Conservation (phyloP, 106 monocot species). For the Chionographis japonica region DNA sequence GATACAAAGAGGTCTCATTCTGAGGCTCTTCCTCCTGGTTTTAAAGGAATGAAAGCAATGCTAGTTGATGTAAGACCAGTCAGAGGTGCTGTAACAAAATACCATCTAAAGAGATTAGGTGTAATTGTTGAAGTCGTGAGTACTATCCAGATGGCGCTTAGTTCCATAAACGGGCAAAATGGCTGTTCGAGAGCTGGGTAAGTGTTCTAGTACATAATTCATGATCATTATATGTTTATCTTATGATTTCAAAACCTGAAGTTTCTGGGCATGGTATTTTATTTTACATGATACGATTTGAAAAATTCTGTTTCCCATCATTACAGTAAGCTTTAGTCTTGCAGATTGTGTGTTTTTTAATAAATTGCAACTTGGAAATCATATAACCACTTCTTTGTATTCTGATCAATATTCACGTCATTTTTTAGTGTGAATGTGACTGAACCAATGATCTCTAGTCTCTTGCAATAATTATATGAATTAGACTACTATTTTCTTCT, state of each 20-base stretch:
- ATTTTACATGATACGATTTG: too few species aligned
- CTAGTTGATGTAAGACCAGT: constrained; percentile 74
- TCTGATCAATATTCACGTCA: too few species aligned
- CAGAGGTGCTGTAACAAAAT: constrained; percentile 73
- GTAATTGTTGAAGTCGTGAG: constrained; percentile 49
- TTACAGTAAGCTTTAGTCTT: too few species aligned
- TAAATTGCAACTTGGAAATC: too few species aligned
- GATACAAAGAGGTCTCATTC: constrained; percentile 41
- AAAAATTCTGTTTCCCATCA: too few species aligned
- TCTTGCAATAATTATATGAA: too few species aligned
- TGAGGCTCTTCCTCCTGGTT: constrained; percentile 58
- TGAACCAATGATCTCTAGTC: too few species aligned
- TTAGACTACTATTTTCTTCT: too few species aligned
- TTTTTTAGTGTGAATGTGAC: too few species aligned
- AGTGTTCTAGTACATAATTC: constrained; percentile 2
- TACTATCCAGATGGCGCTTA: constrained; percentile 31
- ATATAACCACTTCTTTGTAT: too few species aligned
- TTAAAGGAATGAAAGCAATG: constrained; percentile 53
- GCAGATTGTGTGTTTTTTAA: too few species aligned
- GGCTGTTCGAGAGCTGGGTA: constrained; percentile 46
- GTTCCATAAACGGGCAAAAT: constrained; percentile 45
- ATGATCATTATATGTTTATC: background rate
- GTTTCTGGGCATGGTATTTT: too few species aligned
- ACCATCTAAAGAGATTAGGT: constrained; percentile 80
- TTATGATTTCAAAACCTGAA: background rate